A percentile compares a stretch with the other conserved stretches of the same genome.
Conservation (phyloP, 2,329 filamentous ascomycete species). For the Cladosporium sp. region DNA sequence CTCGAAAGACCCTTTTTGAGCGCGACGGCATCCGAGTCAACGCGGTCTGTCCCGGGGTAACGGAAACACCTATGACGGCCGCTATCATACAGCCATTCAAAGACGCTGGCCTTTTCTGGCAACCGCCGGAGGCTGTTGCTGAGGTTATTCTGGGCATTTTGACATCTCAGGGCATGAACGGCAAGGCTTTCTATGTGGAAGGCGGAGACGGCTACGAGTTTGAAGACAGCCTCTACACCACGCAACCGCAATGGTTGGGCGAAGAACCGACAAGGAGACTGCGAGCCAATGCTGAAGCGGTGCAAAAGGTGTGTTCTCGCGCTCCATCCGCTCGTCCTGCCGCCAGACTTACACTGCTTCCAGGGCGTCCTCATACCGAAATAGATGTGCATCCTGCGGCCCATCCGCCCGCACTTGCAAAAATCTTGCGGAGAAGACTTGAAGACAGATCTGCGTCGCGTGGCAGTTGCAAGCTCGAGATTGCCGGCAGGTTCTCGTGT, state of each 20-base stretch:
- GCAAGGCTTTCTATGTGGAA: slow-evolving; percentile 39
- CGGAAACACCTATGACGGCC: slow-evolving; percentile 28
- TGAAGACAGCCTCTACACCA: slow-evolving; percentile 36
- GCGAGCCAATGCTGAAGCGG: slow-evolving; percentile 19
- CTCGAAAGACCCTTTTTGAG: slow-evolving; percentile 20
- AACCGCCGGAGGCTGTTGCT: slow-evolving; percentile 19
- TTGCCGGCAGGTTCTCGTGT: too few species aligned
- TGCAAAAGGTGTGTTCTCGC: slow-evolving; percentile 13
- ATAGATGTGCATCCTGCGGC: not conserved
- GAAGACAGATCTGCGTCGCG: too few species aligned
- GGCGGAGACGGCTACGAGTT: slow-evolving; percentile 42
- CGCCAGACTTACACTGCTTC: not conserved
- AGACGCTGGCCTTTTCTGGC: slow-evolving; percentile 16
- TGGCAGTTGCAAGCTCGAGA: too few species aligned
- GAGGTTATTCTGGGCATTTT: slow-evolving; percentile 23
- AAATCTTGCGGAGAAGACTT: too few species aligned
- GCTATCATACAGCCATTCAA: slow-evolving; percentile 16
- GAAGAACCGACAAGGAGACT: slow-evolving; percentile 26
- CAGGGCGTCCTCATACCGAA: not conserved
- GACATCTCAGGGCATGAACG: slow-evolving; percentile 32
- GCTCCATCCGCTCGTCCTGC: too few species aligned
- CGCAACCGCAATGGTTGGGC: slow-evolving; percentile 40
- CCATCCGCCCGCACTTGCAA: too few species aligned
- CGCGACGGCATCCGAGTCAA: slow-evolving; percentile 34
- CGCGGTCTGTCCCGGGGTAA: slow-evolving; percentile 40